These are phyloP conservation scores for Cicer chorassanicum DNA, from an alignment of 306 rosid genomes.

Conservation along the genomic window DNA sequence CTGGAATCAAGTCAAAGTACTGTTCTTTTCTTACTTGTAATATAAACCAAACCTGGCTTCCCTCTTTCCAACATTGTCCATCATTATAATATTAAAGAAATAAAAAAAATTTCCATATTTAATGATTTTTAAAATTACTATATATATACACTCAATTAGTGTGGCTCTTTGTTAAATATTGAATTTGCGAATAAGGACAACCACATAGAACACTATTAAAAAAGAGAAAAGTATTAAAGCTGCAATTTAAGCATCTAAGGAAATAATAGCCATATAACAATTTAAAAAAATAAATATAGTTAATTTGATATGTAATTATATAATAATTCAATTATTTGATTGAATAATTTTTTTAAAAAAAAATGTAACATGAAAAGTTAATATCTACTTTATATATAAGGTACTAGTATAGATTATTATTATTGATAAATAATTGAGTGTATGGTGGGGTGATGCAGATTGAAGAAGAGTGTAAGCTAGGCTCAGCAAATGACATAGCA, in stretches of 20 bases:
- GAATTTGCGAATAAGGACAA: no score
- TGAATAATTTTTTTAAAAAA: no score
- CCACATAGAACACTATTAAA: no score
- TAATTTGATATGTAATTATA: no score
- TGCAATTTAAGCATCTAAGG: no score
- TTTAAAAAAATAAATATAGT: no score
- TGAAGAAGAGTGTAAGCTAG: conserved; percentile 78
- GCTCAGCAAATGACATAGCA: conserved; percentile 80
- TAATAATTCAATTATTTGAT: no score
- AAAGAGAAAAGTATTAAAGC: no score
- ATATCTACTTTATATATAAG: no score
- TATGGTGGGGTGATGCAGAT: conserved; percentile 61
- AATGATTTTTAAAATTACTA: conserved; percentile 19
- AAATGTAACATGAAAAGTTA: no score
- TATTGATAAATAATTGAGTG: conserved; percentile 27
- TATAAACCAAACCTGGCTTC: conserved; percentile 54
- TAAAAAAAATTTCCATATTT: neutral
- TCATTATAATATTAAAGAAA: neutral
- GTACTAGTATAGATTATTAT: neutral
- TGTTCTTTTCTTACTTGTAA: conserved; percentile 54
- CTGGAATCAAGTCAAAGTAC: conserved; percentile 57
- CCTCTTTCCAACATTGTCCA: conserved; percentile 41
- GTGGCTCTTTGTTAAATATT: no score
- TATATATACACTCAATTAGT: neutral
- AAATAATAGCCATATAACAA: no score